Evolutionary conservation across 352 stramenopile species (phyloP).

Genomic region (Phytophthora boehmeriae): DNA sequence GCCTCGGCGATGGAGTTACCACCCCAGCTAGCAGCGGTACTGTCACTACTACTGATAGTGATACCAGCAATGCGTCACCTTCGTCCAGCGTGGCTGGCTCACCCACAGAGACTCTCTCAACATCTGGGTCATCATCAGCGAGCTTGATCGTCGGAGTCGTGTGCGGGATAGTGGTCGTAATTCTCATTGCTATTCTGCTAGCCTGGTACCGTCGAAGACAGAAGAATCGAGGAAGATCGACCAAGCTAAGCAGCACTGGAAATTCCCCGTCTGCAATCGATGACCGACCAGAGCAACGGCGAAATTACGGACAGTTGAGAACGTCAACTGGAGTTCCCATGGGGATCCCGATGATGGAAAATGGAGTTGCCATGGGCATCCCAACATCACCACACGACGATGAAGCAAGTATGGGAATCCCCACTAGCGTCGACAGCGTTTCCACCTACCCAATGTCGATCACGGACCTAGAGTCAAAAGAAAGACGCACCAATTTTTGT

Average conservation of each 20-base stretch:
- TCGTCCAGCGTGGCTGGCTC: slow-evolving; percentile 10
- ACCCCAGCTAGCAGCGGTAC: slow-evolving; percentile 13
- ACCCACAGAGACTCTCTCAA: background rate
- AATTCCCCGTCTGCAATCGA: slow-evolving; percentile 12
- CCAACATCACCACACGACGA: slow-evolving; percentile 6
- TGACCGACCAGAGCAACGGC: slow-evolving; percentile 6
- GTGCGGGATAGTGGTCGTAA: slow-evolving; percentile 20
- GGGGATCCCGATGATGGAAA: slow-evolving; percentile 27
- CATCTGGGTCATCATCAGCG: slow-evolving; percentile 11
- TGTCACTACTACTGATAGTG: too few species aligned
- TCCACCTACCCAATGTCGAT: slow-evolving; percentile 10
- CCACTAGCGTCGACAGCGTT: slow-evolving; percentile 4
- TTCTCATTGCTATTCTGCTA: slow-evolving; percentile 17
- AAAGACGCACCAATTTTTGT: slow-evolving; percentile 22
- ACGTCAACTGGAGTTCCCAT: slow-evolving; percentile 26
- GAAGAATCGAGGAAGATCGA: slow-evolving; percentile 11
- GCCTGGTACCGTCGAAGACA: slow-evolving; percentile 16
- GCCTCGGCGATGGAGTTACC: slow-evolving; percentile 20
- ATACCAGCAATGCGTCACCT: slow-evolving; percentile 16
- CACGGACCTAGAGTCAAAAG: slow-evolving; percentile 5
- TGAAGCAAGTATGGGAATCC: slow-evolving; percentile 15
- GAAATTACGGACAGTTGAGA: slow-evolving; percentile 8
- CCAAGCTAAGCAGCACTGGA: slow-evolving; percentile 22
- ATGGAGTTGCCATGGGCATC: slow-evolving; percentile 27
- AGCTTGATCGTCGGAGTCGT: slow-evolving; percentile 28